Conservation (phyloP, 2,329 filamentous ascomycete genomes). For the Eutypella sp. region DNA sequence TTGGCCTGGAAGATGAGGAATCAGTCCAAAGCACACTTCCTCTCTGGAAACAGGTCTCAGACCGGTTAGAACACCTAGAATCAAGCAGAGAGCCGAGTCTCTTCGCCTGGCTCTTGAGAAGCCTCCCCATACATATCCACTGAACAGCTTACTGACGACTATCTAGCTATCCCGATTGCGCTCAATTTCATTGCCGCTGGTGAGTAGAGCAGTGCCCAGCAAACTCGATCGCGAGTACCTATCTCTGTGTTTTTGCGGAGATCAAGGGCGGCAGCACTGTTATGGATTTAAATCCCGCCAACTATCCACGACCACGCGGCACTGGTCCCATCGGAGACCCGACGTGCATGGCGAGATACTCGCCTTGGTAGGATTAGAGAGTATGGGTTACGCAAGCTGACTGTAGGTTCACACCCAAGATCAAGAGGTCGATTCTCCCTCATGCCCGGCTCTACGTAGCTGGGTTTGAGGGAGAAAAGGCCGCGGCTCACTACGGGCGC, state of each 20-base stretch:
- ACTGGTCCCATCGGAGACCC: conserved; percentile 2
- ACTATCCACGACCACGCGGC: background rate
- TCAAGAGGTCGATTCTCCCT: conserved; percentile 28
- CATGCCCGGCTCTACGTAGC: conserved; percentile 3
- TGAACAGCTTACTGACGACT: conserved; percentile 24
- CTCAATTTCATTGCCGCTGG: conserved; percentile 88
- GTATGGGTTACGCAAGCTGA: conserved; percentile 24
- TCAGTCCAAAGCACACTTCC: conserved; percentile 66
- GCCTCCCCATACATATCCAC: background rate
- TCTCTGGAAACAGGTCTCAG: conserved; percentile 75
- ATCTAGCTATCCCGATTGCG: conserved; percentile 68
- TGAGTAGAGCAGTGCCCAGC: conserved; percentile 56
- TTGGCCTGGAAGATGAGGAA: conserved; percentile 54
- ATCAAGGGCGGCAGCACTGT: conserved; percentile 60
- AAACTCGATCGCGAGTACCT: conserved; percentile 20
- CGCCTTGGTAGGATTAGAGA: conserved; percentile 12
- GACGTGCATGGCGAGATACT: background rate
- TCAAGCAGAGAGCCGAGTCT: conserved; percentile 9
- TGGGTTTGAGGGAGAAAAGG: conserved; percentile 30
- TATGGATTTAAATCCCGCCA: conserved; percentile 1
- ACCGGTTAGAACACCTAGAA: conserved; percentile 67
- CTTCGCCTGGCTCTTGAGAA: conserved; percentile 11
- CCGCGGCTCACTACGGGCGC: conserved; percentile 84
- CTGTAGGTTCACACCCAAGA: conserved; percentile 41
- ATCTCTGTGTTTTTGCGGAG: conserved; percentile 34